Evolutionary conservation across 1,139 yeast species (phyloP), one percentile per base, ranked within the genome.

Genomic region (Hansenula lynferdii): DNA sequence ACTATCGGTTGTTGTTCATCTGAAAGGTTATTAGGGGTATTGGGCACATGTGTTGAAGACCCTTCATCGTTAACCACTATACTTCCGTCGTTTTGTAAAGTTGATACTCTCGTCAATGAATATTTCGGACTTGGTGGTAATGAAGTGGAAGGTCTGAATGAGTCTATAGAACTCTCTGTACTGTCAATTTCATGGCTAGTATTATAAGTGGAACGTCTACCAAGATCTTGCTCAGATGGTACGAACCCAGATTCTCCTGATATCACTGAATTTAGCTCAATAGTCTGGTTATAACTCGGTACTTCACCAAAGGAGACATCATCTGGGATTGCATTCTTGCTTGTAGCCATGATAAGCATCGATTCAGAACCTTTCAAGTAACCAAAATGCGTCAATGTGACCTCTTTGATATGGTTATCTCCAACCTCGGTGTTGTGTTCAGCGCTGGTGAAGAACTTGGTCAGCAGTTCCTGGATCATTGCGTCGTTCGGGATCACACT

Each of bases 91-190:
- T 36, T 32, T 26, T 39, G 42, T 12, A 41, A 16, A 3, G 49
- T 42, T 6, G 44, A 35, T 2, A 34, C 45, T 15, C 44, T 31
- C n/a, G 44, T 40, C 17, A 40, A 30, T 6, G 47, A 38, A 6
- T 32, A 38, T 18, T 22, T 33, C 1, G 34, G 31, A 28, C 32
- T 19, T 20, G 36, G 26, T 15, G 24, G 28, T 8, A 16, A 14
- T 20, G 35, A 23, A 15, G 8, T 23, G 17, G 21, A 23, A 11
- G 34, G 34, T n/a, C 18, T 19, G 11, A 25, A 29, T 6, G 34
- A 25, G 20, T 29, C 26, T 10, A 27, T 30, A n/a, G 26, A 30
- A 23, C 24, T 23, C 16, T 35, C 28, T 16, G 30, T 24, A 11
- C 18, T 17, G 28, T 17, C 16, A 15, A 11, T 31, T 6, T 14